Conservation (phyloP, 1,284 basidiomycete species). For the Grifola frondosa region DNA sequence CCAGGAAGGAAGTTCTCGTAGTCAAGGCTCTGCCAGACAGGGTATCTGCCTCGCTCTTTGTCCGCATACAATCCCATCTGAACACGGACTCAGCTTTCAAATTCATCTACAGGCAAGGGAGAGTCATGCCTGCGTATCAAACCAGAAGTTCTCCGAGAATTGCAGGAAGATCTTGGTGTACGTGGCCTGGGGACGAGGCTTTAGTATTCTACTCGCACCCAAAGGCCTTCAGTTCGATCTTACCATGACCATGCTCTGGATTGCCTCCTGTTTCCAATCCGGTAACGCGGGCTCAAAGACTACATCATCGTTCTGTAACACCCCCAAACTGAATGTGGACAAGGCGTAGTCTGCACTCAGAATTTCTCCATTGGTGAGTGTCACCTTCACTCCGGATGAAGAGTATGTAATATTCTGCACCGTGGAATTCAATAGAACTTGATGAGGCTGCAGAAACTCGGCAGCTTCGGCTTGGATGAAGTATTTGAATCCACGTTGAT, state of each 20-base stretch:
- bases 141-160: conserved; percentile 69
- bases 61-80: conserved; percentile 69
- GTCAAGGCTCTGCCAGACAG: conserved; percentile 72
- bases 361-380: conserved; percentile 41
- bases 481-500: conserved; percentile 61
- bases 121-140: conserved; percentile 53
- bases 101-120: background rate
- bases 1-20: conserved; percentile 57
- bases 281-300: conserved; percentile 55
- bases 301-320: conserved; percentile 63
- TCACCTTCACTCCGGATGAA: conserved; percentile 38
- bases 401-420: conserved; percentile 50
- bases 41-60: conserved; percentile 59
- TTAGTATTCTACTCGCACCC: background rate
- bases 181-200: conserved; percentile 39
- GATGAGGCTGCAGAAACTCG: conserved; percentile 46
- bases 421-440: conserved; percentile 51
- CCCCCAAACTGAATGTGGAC: conserved; percentile 63
- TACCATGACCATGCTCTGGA: conserved; percentile 66
- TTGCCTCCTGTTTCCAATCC: conserved; percentile 64
- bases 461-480: conserved; percentile 56
- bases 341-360: conserved; percentile 54
- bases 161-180: conserved; percentile 74
- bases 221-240: background rate
- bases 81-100: conserved; percentile 1